Evolutionary conservation across 495 filamentous ascomycete genomes (phyloP).

Genomic region (Cairneyella variabilis): DNA sequence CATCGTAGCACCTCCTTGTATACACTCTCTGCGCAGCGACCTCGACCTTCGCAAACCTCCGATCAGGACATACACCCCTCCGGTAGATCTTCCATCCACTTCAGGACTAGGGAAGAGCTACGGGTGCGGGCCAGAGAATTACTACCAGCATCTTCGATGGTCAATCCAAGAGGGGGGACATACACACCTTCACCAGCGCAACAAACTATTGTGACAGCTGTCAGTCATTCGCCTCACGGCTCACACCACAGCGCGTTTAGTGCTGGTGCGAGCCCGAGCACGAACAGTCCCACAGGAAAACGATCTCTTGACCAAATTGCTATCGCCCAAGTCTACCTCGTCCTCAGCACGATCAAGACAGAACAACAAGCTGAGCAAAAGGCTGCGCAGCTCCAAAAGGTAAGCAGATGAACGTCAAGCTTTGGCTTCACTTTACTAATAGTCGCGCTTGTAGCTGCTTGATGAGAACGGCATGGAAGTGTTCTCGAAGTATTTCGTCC

Average conservation of each 20-base stretch:
- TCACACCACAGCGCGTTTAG: conserved; percentile 46
- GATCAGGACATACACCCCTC: conserved; percentile 26
- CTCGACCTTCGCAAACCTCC: neutral
- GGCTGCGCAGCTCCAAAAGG: conserved; percentile 86
- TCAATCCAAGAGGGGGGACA: conserved; percentile 37
- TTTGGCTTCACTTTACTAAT: conserved; percentile 13
- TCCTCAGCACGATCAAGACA: conserved; percentile 91
- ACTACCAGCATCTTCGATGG: conserved; percentile 28
- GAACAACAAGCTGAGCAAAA: conserved; percentile 83
- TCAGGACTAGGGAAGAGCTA: conserved; percentile 25
- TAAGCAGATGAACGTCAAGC: conserved; percentile 31
- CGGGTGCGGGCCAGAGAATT: conserved; percentile 24
- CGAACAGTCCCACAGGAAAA: conserved; percentile 55
- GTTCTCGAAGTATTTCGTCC: conserved; percentile 86
- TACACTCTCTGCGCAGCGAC: conserved; percentile 1
- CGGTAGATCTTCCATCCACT: conserved; percentile 29
- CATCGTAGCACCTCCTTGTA: neutral
- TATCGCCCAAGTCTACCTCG: conserved; percentile 88
- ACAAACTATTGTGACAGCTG: conserved; percentile 29
- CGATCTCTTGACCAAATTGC: conserved; percentile 77
- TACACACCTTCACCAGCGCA: conserved; percentile 54
- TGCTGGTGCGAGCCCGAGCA: conserved; percentile 61
- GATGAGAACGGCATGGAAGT: conserved; percentile 97
- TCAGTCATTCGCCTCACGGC: conserved; percentile 46
- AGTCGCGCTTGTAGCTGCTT: conserved; percentile 57